A percentile compares a stretch with the other conserved stretches of the same genome.
Conservation (phyloP, 2,329 filamentous ascomycete species). For the Aureobasidium mangrovei region DNA sequence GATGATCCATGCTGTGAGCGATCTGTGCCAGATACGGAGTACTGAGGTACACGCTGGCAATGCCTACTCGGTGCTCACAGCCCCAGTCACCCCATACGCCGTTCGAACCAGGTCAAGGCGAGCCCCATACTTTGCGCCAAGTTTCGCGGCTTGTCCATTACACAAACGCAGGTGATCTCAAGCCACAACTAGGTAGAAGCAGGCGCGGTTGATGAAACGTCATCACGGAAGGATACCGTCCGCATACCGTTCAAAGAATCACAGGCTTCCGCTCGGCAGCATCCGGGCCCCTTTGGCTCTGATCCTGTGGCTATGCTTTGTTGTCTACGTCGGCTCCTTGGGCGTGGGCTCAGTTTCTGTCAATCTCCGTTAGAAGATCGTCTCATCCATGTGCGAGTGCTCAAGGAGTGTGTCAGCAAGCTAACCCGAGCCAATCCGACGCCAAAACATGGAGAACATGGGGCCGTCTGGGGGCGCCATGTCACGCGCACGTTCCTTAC, state of each 20-base stretch:
- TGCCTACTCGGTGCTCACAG: background rate
- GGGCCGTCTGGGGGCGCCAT: slow-evolving; percentile 12
- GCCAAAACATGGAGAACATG: slow-evolving; percentile 13
- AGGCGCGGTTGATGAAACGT: slow-evolving; percentile 1
- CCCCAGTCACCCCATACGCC: background rate
- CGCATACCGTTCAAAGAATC: background rate
- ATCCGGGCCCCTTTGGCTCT: slow-evolving; percentile 1
- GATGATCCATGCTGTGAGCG: background rate
- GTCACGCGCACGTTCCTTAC: slow-evolving; percentile 10
- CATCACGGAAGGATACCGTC: background rate
- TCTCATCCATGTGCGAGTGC: background rate
- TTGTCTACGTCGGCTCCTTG: background rate
- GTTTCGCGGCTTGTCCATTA: background rate
- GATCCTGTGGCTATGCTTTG: background rate
- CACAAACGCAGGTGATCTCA: background rate
- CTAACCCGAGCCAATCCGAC: slow-evolving; percentile 3
- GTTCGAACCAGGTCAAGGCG: slow-evolving; percentile 1
- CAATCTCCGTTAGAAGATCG: slow-evolving; percentile 1
- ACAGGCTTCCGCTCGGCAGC: background rate
- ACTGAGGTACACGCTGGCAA: background rate
- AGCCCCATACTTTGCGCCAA: background rate
- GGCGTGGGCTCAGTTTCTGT: background rate
- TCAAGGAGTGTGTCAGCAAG: slow-evolving; percentile 1
- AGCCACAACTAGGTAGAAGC: background rate
- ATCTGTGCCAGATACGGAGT: background rate